Evolutionary conservation across 441 rosid genomes (phyloP), one percentile per base, ranked within the genome.

Genomic region (Populus hybrid): DNA sequence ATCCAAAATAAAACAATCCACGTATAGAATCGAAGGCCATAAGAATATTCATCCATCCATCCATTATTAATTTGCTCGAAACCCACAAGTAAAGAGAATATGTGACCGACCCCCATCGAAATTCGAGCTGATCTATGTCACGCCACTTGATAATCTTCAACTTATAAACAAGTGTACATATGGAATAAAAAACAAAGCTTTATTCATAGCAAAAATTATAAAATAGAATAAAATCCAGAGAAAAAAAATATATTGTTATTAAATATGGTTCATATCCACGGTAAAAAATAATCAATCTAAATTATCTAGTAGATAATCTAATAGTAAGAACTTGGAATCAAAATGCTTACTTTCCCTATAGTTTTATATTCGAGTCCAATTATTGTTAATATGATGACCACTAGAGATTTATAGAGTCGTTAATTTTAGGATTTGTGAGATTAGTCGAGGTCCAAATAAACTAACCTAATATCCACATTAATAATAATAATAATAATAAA

Each of bases 401-500:
- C 0, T 32, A 1, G 0, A 32, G 5, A 0, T 0, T 32, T 32
- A 32, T 0, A 32, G 0, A 5, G 0, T 32, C 0, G 6, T 32
- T 32, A 32, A 32, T 0, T 32, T 32, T 1, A 32, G 1, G 0
- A 32, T 5, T 0, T 0, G 0, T 32, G 0, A 0, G 0, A 32
- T 32, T 32, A 32, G 0, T 32, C 34, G 0, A 32, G 1, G 0
- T 0, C 4, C 1, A 5, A 5, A 0, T 0, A 32, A 4, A 0
- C 0, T 32, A 5, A 5, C 0, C 0, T 32, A 5, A 5, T 0
- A 1, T 1, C 0, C 5, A 32, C 0, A 32, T 0, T 0, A 0
- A 5, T 5, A 5, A 0, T 32, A 5, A 32, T 32, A 5, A 32
- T 28, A 26, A 1, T 1, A 26, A 28, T 26, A 32, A 32, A 32